Percentiles rank a stretch among this genome's conserved stretches.
phyloP scores from a whole-genome alignment of 768 basidiomycete genomes.

The Lyophyllum shimeji region DNA sequence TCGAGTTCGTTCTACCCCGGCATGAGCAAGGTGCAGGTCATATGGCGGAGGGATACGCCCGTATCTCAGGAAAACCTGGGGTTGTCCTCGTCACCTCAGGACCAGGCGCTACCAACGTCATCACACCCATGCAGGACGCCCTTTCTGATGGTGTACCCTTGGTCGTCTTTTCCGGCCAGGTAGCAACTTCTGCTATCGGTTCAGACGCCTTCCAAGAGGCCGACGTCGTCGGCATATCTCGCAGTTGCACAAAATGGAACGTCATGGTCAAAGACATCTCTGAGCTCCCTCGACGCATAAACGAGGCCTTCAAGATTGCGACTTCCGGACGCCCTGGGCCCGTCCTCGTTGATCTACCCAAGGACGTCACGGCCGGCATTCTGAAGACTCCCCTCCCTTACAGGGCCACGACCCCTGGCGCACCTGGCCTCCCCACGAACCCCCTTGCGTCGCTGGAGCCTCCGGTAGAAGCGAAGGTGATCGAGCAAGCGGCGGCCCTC shows the following conservation, averaged over 20 bases:
- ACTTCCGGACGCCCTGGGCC: slow-evolving; percentile 96
- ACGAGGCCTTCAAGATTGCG: slow-evolving; percentile 99
- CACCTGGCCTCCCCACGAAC: slow-evolving; percentile 70
- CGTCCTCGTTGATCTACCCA: slow-evolving; percentile 97
- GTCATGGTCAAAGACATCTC: slow-evolving; percentile 98
- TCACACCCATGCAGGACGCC: slow-evolving; percentile 98
- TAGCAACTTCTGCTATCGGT: slow-evolving; percentile 99
- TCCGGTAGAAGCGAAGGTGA: slow-evolving; percentile 62
- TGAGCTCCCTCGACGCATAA: slow-evolving; percentile 93
- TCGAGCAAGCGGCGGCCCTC: slow-evolving; percentile 81
- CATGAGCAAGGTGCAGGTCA: slow-evolving; percentile 99
- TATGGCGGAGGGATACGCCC: slow-evolving; percentile 98
- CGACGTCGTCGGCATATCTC: slow-evolving; percentile 93
- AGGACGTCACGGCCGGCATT: slow-evolving; percentile 94
- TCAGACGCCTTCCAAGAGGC: slow-evolving; percentile 99
- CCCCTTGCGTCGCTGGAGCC: slow-evolving; percentile 61
- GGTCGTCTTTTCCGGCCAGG: slow-evolving; percentile 95
- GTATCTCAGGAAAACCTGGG: slow-evolving; percentile 95
- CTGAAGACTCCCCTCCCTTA: slow-evolving; percentile 81
- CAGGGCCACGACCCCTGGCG: slow-evolving; percentile 84
- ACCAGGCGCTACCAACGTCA: slow-evolving; percentile 96
- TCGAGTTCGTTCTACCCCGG: slow-evolving; percentile 92
- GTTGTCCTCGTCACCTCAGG: slow-evolving; percentile 98
- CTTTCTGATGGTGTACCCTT: slow-evolving; percentile 92
- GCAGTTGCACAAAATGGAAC: slow-evolving; percentile 99